These are phyloP conservation scores for Kwoniella botswanensis DNA, from an alignment of 768 basidiomycete species.

Conservation along the genomic window DNA sequence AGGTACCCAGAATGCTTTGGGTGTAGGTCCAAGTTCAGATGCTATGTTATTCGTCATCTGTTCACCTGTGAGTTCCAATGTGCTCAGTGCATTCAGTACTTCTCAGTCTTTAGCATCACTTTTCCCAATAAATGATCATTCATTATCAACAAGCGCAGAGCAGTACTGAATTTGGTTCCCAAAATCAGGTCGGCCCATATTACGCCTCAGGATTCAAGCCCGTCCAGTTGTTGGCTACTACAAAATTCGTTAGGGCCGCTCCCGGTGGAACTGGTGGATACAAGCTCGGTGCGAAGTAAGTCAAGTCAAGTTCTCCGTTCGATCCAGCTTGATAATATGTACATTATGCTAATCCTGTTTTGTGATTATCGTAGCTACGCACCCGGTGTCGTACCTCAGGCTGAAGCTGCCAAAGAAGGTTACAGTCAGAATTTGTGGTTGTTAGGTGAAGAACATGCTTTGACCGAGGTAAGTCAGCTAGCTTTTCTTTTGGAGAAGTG, in stretches of 20 bases:
- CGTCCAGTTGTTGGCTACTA: constrained; percentile 82
- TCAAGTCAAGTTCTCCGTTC: not conserved
- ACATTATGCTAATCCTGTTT: too few relatives aligned
- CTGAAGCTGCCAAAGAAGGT: constrained; percentile 68
- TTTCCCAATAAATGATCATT: too few relatives aligned
- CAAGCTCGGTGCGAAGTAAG: constrained; percentile 69
- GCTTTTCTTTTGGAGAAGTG: constrained; percentile 1
- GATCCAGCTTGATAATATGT: too few relatives aligned
- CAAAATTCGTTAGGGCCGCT: constrained; percentile 79
- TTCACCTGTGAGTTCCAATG: constrained; percentile 52
- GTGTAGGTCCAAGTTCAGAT: constrained; percentile 74
- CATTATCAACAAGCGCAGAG: too few relatives aligned
- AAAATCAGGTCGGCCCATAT: constrained; percentile 24
- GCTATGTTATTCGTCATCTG: constrained; percentile 85
- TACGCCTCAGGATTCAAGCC: constrained; percentile 77
- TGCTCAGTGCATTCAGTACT: not conserved
- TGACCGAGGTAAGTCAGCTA: constrained; percentile 61
- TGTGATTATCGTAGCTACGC: constrained; percentile 65
- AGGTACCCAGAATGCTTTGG: constrained; percentile 69
- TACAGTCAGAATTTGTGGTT: constrained; percentile 83
- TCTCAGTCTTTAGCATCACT: too few relatives aligned
- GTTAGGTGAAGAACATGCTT: constrained; percentile 66
- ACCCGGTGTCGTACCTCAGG: constrained; percentile 77
- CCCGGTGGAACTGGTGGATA: constrained; percentile 90
- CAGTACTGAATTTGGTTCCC: too few relatives aligned